Conservation (phyloP, 2,329 filamentous ascomycete species). For the Colletotrichum lindemuthianum region DNA sequence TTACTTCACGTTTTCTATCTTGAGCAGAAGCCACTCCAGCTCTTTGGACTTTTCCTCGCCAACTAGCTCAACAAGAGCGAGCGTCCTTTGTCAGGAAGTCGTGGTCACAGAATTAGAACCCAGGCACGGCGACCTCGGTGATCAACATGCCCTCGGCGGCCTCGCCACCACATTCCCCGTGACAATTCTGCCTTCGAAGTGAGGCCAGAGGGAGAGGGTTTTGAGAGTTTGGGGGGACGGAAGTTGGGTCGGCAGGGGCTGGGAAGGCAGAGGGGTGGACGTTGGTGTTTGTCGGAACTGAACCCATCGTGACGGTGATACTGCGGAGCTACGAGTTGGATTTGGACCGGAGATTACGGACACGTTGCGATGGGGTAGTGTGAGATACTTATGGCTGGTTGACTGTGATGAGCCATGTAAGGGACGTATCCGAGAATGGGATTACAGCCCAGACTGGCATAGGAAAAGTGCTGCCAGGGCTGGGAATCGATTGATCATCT, state of each 20-base stretch:
- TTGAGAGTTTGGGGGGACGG: slow-evolving; percentile 41
- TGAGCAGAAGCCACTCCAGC: slow-evolving; percentile 57
- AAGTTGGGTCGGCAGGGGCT: slow-evolving; percentile 27
- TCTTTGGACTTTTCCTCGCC: slow-evolving; percentile 58
- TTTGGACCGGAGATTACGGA: not conserved
- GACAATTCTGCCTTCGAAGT: slow-evolving; percentile 62
- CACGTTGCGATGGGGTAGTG: too few species aligned
- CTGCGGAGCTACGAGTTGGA: not conserved
- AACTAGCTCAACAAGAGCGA: slow-evolving; percentile 61
- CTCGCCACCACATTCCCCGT: slow-evolving; percentile 24
- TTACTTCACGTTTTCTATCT: not conserved
- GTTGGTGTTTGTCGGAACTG: not conserved
- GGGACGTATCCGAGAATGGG: not conserved
- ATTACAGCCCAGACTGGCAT: not conserved
- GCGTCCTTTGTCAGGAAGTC: slow-evolving; percentile 68
- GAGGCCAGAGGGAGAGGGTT: slow-evolving; percentile 59
- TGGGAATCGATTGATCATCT: not conserved
- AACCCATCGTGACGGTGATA: slow-evolving; percentile 8
- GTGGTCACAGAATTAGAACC: slow-evolving; percentile 74
- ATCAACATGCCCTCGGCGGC: slow-evolving; percentile 67
- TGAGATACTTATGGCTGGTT: too few species aligned
- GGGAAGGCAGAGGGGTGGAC: slow-evolving; percentile 25
- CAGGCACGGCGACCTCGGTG: slow-evolving; percentile 74
- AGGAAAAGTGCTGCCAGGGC: not conserved
- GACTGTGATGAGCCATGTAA: not conserved